These are phyloP conservation scores for Cutaneotrichosporon daszewskae DNA, from an alignment of 1,284 basidiomycete genomes.

Conservation along the genomic window DNA sequence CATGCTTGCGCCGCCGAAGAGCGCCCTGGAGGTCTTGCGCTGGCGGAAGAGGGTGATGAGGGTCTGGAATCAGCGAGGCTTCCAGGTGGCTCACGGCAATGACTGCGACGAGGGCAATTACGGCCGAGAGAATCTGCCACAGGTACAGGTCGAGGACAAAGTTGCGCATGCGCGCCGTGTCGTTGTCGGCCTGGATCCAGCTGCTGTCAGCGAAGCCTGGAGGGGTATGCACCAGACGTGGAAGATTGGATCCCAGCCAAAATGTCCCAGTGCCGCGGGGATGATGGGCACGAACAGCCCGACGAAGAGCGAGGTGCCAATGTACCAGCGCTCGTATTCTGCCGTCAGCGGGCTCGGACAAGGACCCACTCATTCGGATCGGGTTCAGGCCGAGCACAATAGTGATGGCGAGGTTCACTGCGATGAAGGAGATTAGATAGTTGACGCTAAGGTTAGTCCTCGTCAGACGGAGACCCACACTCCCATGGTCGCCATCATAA, in stretches of 20 bases:
- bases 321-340: constrained; percentile 17
- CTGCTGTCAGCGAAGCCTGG: constrained; percentile 4
- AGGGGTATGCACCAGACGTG: constrained; percentile 8
- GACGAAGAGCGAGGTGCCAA: constrained; percentile 15
- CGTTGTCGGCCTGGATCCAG: constrained; percentile 12
- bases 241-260: constrained; percentile 17
- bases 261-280: constrained; percentile 21
- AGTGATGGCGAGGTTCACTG: constrained; percentile 33
- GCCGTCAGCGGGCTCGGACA: not conserved
- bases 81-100: constrained; percentile 13
- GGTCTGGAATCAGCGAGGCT: constrained; percentile 12
- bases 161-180: constrained; percentile 13
- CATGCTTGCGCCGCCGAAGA: constrained; percentile 19
- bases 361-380: constrained; percentile 11
- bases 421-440: constrained; percentile 33
- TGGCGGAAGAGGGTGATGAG: constrained; percentile 28
- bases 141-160: constrained; percentile 33
- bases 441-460: constrained; percentile 24
- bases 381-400: constrained; percentile 34
- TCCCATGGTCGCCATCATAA: constrained; percentile 26
- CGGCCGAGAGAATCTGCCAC: constrained; percentile 30
- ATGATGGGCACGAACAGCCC: constrained; percentile 19
- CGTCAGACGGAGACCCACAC: constrained; percentile 19
- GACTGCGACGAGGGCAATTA: constrained; percentile 23
- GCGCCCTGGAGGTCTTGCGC: constrained; percentile 22